These are phyloP conservation scores for Boletus bicolor DNA, from an alignment of 768 basidiomycete genomes.

Conservation along the genomic window DNA sequence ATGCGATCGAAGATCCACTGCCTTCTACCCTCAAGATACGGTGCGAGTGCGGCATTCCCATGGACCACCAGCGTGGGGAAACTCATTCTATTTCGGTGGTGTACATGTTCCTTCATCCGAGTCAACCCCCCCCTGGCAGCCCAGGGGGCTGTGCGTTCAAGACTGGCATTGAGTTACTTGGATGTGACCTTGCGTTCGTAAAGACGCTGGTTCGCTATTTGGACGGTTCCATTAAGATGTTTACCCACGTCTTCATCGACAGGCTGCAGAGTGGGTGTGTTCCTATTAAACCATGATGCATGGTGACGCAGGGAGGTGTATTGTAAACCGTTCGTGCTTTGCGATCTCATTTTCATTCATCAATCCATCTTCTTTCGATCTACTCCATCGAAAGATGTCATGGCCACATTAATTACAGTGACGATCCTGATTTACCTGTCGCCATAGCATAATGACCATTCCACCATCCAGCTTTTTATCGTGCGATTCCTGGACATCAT, in stretches of 20 bases:
- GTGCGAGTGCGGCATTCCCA: not conserved
- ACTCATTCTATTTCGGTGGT: not conserved
- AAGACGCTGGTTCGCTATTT: not conserved
- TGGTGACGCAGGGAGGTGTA: not conserved
- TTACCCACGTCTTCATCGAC: slow-evolving; percentile 43
- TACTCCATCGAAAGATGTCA: not conserved
- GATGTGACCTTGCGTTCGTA: not conserved
- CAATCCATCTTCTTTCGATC: not conserved
- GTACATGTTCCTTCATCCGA: not conserved
- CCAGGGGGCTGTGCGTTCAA: too few species aligned
- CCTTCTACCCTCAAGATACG: not conserved
- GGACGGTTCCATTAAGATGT: slow-evolving; percentile 2
- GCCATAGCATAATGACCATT: not conserved
- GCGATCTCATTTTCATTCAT: slow-evolving; percentile 45
- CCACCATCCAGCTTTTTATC: not conserved
- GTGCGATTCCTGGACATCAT: not conserved
- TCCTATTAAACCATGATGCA: not conserved
- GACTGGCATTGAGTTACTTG: not conserved
- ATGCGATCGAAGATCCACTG: not conserved
- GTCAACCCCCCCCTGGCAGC: too few species aligned
- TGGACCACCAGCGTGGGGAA: not conserved
- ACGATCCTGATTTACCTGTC: not conserved
- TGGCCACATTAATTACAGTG: not conserved
- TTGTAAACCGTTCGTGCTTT: slow-evolving; percentile 20
- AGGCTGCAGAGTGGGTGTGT: slow-evolving; percentile 38